phyloP scores from a whole-genome alignment of 2,329 filamentous ascomycete species.

The Colletotrichum sp. region DNA sequence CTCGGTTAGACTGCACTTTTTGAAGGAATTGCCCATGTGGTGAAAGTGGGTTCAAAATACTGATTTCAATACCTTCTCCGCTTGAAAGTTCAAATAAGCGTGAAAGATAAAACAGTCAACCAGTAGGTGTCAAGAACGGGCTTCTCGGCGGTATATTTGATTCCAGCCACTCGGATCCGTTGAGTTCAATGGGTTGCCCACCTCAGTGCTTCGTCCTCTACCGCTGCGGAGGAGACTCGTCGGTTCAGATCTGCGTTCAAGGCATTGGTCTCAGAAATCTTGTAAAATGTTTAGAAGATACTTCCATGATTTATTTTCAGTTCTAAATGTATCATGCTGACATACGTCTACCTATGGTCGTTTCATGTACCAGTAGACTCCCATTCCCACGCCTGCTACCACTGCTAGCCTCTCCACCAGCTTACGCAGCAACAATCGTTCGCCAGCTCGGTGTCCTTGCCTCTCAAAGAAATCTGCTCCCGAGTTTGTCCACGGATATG shows the following conservation, averaged over 20 bases:
- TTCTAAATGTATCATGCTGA: background rate
- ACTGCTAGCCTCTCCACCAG: background rate
- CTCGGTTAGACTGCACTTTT: background rate
- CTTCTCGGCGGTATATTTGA: background rate
- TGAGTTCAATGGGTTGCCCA: background rate
- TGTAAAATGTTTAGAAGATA: accelerated
- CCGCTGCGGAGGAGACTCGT: accelerated
- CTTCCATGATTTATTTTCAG: background rate
- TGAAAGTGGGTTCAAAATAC: background rate
- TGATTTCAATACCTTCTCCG: too few species aligned
- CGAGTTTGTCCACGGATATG: background rate
- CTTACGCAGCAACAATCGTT: background rate
- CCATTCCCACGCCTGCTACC: background rate
- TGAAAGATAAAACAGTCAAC: background rate
- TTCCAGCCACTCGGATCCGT: background rate
- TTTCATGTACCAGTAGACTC: background rate
- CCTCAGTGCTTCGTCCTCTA: background rate
- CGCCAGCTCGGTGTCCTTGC: background rate
- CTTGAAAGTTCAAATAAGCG: background rate
- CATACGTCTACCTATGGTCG: background rate
- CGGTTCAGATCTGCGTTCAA: accelerated
- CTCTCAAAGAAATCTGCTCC: background rate
- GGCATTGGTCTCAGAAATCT: accelerated
- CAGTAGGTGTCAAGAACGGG: background rate
- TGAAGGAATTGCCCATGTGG: background rate